A percentile compares a stretch with the other conserved stretches of the same genome.
These are phyloP conservation scores for Echites panduratus DNA, from an alignment of 257 asterid species.

Conservation along the genomic window DNA sequence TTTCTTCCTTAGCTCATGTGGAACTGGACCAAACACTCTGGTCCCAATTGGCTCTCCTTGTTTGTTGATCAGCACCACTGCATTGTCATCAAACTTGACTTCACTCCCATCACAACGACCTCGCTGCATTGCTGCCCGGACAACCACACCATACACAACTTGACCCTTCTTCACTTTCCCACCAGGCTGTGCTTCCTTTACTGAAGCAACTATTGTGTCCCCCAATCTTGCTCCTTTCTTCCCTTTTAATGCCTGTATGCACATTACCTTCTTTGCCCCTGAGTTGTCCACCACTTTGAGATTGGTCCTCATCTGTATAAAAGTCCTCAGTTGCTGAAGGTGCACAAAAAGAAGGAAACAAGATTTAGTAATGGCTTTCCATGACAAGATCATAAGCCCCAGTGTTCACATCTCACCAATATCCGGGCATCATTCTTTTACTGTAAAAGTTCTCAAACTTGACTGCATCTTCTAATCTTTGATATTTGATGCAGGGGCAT, in stretches of 20 bases:
- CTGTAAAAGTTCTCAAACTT: background rate
- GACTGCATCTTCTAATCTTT: background rate
- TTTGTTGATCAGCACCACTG: slow-evolving; percentile 77
- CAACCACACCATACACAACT: slow-evolving; percentile 73
- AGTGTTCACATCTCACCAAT: slow-evolving; percentile 6
- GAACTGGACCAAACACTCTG: slow-evolving; percentile 89
- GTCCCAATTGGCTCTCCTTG: slow-evolving; percentile 95
- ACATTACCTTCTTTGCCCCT: slow-evolving; percentile 78
- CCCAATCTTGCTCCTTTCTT: slow-evolving; percentile 90
- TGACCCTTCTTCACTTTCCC: slow-evolving; percentile 96
- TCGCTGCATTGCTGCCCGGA: slow-evolving; percentile 87
- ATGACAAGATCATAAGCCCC: background rate
- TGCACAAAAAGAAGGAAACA: slow-evolving; percentile 1
- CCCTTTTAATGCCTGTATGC: slow-evolving; percentile 91
- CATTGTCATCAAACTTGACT: slow-evolving; percentile 89
- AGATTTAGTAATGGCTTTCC: background rate
- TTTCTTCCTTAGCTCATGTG: slow-evolving; percentile 90
- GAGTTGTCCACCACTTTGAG: slow-evolving; percentile 96
- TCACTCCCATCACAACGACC: slow-evolving; percentile 92
- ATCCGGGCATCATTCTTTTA: background rate
- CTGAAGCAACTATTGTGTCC: slow-evolving; percentile 79
- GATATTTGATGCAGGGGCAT: background rate
- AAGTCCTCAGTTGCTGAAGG: slow-evolving; percentile 76
- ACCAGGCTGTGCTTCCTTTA: slow-evolving; percentile 81
- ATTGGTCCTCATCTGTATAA: slow-evolving; percentile 89